These are phyloP conservation scores for Musa acuminata DNA, from an alignment of 176 grass and related monocot species.

Conservation along the genomic window DNA sequence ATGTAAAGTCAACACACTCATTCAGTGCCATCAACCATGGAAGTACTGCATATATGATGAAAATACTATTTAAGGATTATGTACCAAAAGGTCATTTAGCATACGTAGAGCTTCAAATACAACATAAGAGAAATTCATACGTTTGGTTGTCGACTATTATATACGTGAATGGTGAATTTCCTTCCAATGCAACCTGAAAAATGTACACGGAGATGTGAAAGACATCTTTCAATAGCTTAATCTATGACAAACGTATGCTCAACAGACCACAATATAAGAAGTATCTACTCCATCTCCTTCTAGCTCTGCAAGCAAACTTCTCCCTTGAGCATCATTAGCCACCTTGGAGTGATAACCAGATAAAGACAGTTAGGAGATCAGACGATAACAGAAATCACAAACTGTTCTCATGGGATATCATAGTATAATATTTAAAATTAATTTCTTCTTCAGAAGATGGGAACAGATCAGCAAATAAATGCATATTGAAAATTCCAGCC, in stretches of 20 bases:
- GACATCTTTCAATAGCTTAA: not conserved
- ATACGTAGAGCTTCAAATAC: not conserved
- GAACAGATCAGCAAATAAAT: too few species aligned
- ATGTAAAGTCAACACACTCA: too few species aligned
- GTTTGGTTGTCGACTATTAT: conserved; percentile 91
- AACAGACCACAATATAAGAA: conserved; percentile 55
- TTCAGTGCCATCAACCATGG: not conserved
- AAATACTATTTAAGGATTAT: too few species aligned
- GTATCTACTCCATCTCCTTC: conserved; percentile 69
- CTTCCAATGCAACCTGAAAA: conserved; percentile 62
- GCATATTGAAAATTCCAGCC: not conserved
- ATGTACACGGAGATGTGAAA: not conserved
- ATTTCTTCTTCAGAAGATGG: too few species aligned
- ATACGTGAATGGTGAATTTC: conserved; percentile 89
- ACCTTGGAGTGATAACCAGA: conserved; percentile 24
- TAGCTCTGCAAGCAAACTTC: conserved; percentile 53
- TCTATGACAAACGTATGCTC: not conserved
- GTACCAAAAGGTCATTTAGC: too few species aligned
- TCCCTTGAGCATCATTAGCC: conserved; percentile 57
- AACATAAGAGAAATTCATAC: conserved; percentile 29
- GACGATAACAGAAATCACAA: not conserved
- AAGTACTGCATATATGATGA: not conserved
- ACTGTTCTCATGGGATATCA: not conserved
- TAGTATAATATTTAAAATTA: too few species aligned
- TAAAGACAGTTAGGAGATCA: conserved; percentile 2